Evolutionary conservation across 2,329 filamentous ascomycete species (phyloP), one percentile per base, ranked within the genome.

Genomic region (Colletotrichum limetticola): DNA sequence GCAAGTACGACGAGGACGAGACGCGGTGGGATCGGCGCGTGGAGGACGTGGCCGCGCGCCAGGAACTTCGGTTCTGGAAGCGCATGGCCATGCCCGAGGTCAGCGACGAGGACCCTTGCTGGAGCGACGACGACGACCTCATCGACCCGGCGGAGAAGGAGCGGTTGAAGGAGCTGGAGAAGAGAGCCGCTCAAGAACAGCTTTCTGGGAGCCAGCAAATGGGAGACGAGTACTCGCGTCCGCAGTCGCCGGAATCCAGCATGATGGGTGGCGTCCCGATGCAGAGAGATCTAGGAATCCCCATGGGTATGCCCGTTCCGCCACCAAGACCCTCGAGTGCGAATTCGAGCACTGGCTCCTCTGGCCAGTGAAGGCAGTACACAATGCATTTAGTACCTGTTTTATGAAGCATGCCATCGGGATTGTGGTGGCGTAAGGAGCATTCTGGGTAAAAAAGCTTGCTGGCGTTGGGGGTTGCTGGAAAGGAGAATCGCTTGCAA

Each of bases 1-100:
- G 86, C 57, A 84, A 83, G 66, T 88, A 90, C 77, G 88, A 91
- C 75, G 89, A 90, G 75, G 85, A 91, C 72, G 85, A 87, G 75
- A 82, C 82, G 49, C 83, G 87, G 24, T 88, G 89, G 84, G 86
- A 90, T 69, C 83, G 85, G 35, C 83, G 85, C 5, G 86, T 91
- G 3, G 85, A 90, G 52, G 85, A 87, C 60, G 85, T 84, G 62
- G 86, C 88, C 6, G 80, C 83, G 56, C 85, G 88, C 4, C 90
- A 91, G 79, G 89, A 92, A 80, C 78, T 91, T 66, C 85, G 91
- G 2, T 91, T 91, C 80, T 93, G 90, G 91, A 92, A 92, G 82
- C 85, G 91, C 55, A 86, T 92, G 85, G 91, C 91, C 16, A 88
- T 92, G 86, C 90, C 89, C 11, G 86, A 90, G 69, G 80, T 92